Evolutionary conservation across 805 yeast genomes (phyloP), one percentile per base, ranked within the genome.

Genomic region (Limtongozyma cylindracea): DNA sequence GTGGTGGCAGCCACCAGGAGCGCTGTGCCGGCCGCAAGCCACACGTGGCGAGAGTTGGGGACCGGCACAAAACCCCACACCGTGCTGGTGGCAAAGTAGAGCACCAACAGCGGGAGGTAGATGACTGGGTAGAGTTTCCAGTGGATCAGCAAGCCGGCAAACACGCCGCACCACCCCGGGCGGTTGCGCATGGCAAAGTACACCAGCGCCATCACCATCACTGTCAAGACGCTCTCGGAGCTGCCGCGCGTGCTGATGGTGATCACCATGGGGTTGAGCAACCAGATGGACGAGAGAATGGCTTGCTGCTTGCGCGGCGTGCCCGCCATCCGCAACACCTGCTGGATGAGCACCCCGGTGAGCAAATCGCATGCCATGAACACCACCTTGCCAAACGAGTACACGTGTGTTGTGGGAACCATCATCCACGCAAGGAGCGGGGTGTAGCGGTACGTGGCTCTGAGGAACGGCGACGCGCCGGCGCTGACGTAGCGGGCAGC

Each of bases 211-310:
- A 78, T 59, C 3, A 80, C 58, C 31, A 84, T 47, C 16, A 76
- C 80, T 2, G 91, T 77, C 20, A 88, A 43, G 1, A 88, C 54
- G 28, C 94, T 80, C 37, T 88, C 98, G 0, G 93, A 72, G 13
- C 88, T 74, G 2, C 98, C 98, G 20, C 98, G 53, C 0, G 95
- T 78, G 30, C 84, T 68, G 21, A 88, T 88, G 1, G 92, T 78
- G 16, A 71, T 63, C 1, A 82, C 96, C 88, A 88, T 74, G 10
- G 98, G 96, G 39, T 88, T 88, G 31, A 78, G 51, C 11, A 88
- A 51, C 96, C 96, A 88, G 4, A 84, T 45, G 3, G 70, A 42
- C 8, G 67, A 41, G 19, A 66, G 49, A 5, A 49, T 62, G 39
- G 5, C 58, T 34, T 26, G 4, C 8, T 3, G 6, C 20, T 11